Base-by-base conservation (phyloP, 1,284 basidiomycete genomes). In the Paramarasmius palmivorus region DNA sequence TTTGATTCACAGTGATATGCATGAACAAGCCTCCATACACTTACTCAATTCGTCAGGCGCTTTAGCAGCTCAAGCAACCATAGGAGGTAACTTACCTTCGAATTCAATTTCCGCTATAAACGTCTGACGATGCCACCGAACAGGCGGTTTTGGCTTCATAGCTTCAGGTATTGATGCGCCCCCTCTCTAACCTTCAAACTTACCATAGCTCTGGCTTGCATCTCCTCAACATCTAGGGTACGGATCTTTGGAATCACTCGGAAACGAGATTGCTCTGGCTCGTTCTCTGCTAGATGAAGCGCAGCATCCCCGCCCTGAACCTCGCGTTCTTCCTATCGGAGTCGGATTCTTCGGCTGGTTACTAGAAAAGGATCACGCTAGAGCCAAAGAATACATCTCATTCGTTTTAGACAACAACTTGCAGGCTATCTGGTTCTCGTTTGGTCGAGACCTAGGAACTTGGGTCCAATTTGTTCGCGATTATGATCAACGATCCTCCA, bases 301-400 rank as follows among this genome's bases (percentile, higher is more conserved):
- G 17, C 50, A 64, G 10, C 39, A 29, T 6, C 63, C 68, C 37
- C 57, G 68, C 35, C 67, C 68, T 12, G 48, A 36, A 2, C 64
- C 69, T 12, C 10, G 15, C 12, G 19, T 26, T 4, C 69, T 89
- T 42, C 79, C 77, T n/a, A 75, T 92, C 54, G 90, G 90, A 35
- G 77, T 87, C n/a, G 88, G 88, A 5, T 89, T 83, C 63, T 71
- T 92, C 26, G 78, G 72, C 9, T 92, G 88, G 88, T 75, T 75
- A 54, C 75, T 92, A n/a, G 29, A 32, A 32, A 32, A 32, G 29
- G 86, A 84, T 53, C 66, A 74, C 46, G 63, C 70, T 8, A 64
- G 70, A 35, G 63, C 66, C 5, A 59, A 64, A 37, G 67, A 72
- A 17, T 57, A 70, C 32, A 69, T 77, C 17, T 57, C 79, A 17